Percentiles rank a stretch among this genome's conserved stretches.
Evolutionary conservation across 176 grass and related monocot species (phyloP).

Genomic region (Aegilops longissima): DNA sequence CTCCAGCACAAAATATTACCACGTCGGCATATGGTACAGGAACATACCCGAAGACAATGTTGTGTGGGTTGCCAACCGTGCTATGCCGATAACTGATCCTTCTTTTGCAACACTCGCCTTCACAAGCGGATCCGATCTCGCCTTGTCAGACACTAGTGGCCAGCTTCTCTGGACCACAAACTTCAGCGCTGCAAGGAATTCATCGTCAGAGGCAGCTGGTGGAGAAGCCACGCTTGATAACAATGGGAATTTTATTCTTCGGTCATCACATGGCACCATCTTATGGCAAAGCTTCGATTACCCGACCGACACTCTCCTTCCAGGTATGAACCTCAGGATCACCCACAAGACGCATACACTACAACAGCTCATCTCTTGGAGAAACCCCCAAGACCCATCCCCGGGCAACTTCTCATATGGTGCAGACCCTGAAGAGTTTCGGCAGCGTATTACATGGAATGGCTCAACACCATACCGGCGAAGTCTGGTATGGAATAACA

Average conservation of each 20-base stretch:
- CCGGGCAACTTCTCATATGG: slow-evolving; percentile 24
- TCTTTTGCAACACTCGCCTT: slow-evolving; percentile 7
- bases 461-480: neutral
- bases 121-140: slow-evolving; percentile 12
- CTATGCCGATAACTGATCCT: neutral
- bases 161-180: slow-evolving; percentile 25
- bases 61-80: slow-evolving; percentile 49
- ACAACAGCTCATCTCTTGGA: slow-evolving; percentile 34
- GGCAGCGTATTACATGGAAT: slow-evolving; percentile 11
- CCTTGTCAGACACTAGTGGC: neutral
- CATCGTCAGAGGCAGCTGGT: neutral
- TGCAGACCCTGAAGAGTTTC: neutral
- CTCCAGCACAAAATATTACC: slow-evolving; percentile 2
- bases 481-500: slow-evolving; percentile 23
- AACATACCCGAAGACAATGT: slow-evolving; percentile 9
- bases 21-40: slow-evolving; percentile 39
- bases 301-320: slow-evolving; percentile 26
- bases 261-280: neutral
- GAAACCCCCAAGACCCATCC: slow-evolving; percentile 18
- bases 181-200: neutral
- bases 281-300: slow-evolving; percentile 53
- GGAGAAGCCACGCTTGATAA: slow-evolving; percentile 7
- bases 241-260: slow-evolving; percentile 27
- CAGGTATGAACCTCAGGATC: slow-evolving; percentile 22
- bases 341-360: neutral